A percentile compares a stretch with the other conserved stretches of the same genome.
Evolutionary conservation across 225 moss, liverwort and hornwort species (phyloP).

Genomic region (Bryum argenteum): DNA sequence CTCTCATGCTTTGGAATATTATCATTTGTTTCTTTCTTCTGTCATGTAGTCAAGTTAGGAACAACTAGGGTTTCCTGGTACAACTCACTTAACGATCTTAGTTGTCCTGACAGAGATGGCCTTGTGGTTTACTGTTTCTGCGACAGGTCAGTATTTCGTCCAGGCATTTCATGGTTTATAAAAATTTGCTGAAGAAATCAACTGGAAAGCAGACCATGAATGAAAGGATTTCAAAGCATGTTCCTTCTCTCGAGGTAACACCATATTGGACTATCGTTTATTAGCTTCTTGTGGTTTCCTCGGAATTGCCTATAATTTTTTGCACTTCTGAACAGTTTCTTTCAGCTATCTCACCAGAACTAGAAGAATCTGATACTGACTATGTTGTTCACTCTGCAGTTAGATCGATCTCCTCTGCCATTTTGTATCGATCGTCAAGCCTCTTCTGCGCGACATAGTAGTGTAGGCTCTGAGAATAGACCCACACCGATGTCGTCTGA

Average conservation of each 20-base stretch:
- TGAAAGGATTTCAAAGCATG: constrained; percentile 58
- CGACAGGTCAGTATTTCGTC: constrained; percentile 78
- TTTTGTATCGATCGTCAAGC: constrained; percentile 28
- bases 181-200: constrained; percentile 71
- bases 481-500: constrained; percentile 46
- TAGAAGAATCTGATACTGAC: constrained; percentile 17
- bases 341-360: constrained; percentile 1
- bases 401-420: constrained; percentile 32
- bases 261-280: constrained; percentile 3
- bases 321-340: constrained; percentile 14
- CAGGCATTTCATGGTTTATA: constrained; percentile 77
- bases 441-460: constrained; percentile 29
- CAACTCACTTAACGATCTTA: constrained; percentile 1
- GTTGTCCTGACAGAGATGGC: constrained; percentile 7
- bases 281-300: constrained; percentile 3
- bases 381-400: constrained; percentile 34
- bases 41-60: not conserved
- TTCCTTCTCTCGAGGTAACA: constrained; percentile 65
- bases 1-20: constrained; percentile 8
- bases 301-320: constrained; percentile 1
- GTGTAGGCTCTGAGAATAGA: constrained; percentile 37
- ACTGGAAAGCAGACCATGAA: constrained; percentile 60
- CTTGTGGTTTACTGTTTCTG: constrained; percentile 22
- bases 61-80: constrained; percentile 15
- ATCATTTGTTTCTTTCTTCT: constrained; percentile 7